These are phyloP conservation scores for Rusavskia elegans DNA, from an alignment of 495 filamentous ascomycete species.

Conservation along the genomic window DNA sequence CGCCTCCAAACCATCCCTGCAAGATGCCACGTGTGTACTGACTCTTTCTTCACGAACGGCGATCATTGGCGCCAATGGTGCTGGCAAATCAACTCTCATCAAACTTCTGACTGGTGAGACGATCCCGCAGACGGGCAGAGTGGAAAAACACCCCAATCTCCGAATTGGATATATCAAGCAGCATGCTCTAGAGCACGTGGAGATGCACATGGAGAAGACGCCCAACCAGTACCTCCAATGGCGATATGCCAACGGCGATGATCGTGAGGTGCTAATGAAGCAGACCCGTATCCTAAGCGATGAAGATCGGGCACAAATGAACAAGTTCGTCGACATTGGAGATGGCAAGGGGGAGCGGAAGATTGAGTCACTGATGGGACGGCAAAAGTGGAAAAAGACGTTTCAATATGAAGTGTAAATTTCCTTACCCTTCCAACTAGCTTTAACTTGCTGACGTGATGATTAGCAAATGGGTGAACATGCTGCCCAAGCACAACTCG, in stretches of 20 bases:
- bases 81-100: constrained; percentile 96
- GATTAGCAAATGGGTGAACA: constrained; percentile 63
- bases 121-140: constrained; percentile 70
- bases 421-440: not conserved
- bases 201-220: constrained; percentile 99
- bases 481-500: constrained; percentile 84
- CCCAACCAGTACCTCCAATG: constrained; percentile 98
- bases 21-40: constrained; percentile 70
- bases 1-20: constrained; percentile 70
- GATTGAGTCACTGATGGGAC: constrained; percentile 80
- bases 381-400: constrained; percentile 97
- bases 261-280: constrained; percentile 94
- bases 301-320: constrained; percentile 78
- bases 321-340: constrained; percentile 65
- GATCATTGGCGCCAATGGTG: constrained; percentile 94
- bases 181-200: constrained; percentile 96
- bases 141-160: constrained; percentile 96
- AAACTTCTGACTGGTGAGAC: constrained; percentile 94
- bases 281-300: constrained; percentile 82
- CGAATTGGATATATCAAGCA: constrained; percentile 99
- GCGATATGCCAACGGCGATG: constrained; percentile 93
- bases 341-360: constrained; percentile 66
- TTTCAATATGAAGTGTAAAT: constrained; percentile 94
- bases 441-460: not conserved
- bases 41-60: constrained; percentile 83